Evolutionary conservation across 2,329 filamentous ascomycete species (phyloP).

Genomic region (Cordyceps tenuipes): DNA sequence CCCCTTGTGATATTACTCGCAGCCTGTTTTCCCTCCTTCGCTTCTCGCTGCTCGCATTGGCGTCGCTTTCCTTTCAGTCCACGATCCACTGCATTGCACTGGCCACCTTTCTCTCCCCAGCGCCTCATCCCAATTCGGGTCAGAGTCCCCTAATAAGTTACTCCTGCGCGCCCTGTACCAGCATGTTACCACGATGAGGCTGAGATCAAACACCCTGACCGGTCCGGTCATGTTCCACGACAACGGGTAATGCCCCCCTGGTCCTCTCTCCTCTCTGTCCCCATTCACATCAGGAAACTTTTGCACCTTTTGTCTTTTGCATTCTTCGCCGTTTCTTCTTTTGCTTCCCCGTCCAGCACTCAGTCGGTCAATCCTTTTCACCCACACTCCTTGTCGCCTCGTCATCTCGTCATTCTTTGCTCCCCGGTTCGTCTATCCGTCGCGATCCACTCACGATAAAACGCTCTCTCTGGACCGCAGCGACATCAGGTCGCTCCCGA

Average conservation of each 20-base stretch:
- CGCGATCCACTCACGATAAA: too few relatives aligned
- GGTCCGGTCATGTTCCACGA: background rate
- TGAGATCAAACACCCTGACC: conserved; percentile 2
- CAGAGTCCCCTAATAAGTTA: background rate
- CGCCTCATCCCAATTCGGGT: background rate
- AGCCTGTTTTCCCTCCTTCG: background rate
- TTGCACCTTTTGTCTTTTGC: background rate
- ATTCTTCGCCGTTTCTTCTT: background rate
- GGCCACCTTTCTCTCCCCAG: background rate
- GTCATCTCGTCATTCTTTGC: background rate
- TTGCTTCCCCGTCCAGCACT: background rate
- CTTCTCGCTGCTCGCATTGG: background rate
- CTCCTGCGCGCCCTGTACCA: background rate
- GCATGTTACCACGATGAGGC: conserved; percentile 6
- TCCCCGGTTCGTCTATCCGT: too few relatives aligned
- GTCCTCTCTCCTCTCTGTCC: background rate
- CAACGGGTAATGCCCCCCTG: background rate
- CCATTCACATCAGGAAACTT: background rate
- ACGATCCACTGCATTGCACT: conserved; percentile 7
- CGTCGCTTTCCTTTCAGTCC: background rate
- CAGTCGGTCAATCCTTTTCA: background rate
- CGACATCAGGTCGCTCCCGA: background rate
- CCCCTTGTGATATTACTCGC: background rate
- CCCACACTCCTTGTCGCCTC: background rate
- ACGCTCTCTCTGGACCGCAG: too few relatives aligned